phyloP scores from a whole-genome alignment of 31 red algal genomes.

The Asparagopsis taxiformis region DNA sequence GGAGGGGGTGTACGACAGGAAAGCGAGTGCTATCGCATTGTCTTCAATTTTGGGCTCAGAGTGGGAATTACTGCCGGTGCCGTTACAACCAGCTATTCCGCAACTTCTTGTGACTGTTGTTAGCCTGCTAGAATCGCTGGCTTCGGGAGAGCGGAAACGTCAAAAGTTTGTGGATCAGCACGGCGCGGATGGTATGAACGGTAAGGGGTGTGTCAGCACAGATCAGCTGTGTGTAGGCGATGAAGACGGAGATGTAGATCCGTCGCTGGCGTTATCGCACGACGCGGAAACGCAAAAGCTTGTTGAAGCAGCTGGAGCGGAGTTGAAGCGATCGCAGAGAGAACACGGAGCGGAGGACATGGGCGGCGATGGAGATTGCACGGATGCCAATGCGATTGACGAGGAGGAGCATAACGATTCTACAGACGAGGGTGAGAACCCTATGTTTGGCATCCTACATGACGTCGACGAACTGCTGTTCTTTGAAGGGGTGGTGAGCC shows the following conservation, averaged over 20 bases:
- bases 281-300: not conserved
- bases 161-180: not conserved
- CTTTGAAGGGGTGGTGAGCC: conserved; percentile 11
- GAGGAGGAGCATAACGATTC: not conserved
- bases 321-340: not conserved
- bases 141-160: not conserved
- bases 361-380: not conserved
- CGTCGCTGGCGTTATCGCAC: no score
- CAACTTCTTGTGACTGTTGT: conserved; percentile 2
- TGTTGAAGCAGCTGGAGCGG: not conserved
- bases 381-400: not conserved
- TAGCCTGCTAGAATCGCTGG: conserved; percentile 6
- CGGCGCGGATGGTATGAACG: not conserved
- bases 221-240: no score
- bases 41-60: conserved; percentile 29
- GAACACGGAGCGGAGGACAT: not conserved
- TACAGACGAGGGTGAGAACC: conserved; percentile 6
- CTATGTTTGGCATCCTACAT: conserved; percentile 10
- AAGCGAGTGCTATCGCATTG: conserved; percentile 26
- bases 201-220: no score
- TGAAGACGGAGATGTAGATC: no score
- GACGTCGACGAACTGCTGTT: conserved; percentile 20
- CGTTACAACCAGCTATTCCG: conserved; percentile 9
- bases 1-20: conserved; percentile 28
- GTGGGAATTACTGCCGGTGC: conserved; percentile 1